Conservation (phyloP, 768 basidiomycete genomes). For the Tulasnella sp. region DNA sequence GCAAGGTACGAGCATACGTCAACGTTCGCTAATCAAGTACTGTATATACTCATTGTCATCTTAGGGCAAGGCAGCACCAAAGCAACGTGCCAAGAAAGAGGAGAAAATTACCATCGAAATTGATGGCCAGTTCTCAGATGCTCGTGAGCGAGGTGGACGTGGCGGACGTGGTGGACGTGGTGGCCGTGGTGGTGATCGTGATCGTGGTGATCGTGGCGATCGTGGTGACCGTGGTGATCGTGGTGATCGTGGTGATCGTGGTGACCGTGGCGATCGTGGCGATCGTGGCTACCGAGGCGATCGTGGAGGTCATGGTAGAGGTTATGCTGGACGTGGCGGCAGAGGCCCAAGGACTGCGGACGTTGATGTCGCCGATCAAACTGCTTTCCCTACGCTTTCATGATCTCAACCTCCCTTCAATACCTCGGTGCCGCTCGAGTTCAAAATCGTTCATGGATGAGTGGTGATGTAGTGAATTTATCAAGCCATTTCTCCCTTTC, state of each 20-base stretch:
- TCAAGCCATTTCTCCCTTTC: too few relatives aligned
- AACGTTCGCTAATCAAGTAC: background rate
- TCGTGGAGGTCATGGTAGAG: conserved; percentile 35
- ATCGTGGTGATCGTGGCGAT: conserved; percentile 40
- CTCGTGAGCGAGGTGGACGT: conserved; percentile 1
- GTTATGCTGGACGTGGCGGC: conserved; percentile 33
- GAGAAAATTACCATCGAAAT: conserved; percentile 89
- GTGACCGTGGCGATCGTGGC: conserved; percentile 34
- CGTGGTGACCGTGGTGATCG: conserved; percentile 35
- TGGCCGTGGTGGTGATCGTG: conserved; percentile 16
- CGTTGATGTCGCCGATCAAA: conserved; percentile 69
- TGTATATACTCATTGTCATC: background rate
- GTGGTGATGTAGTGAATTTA: too few relatives aligned
- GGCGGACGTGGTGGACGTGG: conserved; percentile 18
- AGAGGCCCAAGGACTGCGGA: conserved; percentile 18
- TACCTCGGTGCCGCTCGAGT: background rate
- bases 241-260: conserved; percentile 33
- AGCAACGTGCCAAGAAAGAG: conserved; percentile 63
- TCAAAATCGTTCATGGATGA: too few relatives aligned
- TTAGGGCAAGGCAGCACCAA: conserved; percentile 52
- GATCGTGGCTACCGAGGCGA: conserved; percentile 32
- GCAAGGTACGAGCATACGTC: conserved; percentile 48
- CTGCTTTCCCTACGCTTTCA: conserved; percentile 74
- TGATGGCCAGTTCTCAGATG: conserved; percentile 56
- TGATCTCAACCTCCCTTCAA: background rate